Percentiles rank a stretch among this genome's conserved stretches.
Evolutionary conservation across 2,329 filamentous ascomycete species (phyloP).

Genomic region (Dothiorella sarmentorum): DNA sequence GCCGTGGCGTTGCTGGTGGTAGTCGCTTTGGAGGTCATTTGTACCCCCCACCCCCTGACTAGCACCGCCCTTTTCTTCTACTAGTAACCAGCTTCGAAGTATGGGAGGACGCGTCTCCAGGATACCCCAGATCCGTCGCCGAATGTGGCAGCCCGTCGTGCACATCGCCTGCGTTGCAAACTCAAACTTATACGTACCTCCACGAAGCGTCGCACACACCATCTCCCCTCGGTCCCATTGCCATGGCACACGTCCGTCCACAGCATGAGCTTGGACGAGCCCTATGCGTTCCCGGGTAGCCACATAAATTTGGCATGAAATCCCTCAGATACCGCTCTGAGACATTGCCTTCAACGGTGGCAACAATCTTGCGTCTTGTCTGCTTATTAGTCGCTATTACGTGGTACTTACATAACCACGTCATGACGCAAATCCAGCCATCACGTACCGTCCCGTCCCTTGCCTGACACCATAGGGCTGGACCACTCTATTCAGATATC

Average conservation of each 20-base stretch:
- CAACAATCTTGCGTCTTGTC: not conserved
- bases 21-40: not conserved
- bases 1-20: not conserved
- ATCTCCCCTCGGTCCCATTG: not conserved
- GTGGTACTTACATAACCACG: not conserved
- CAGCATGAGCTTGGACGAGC: not conserved
- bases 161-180: not conserved
- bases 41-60: not conserved
- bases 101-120: not conserved
- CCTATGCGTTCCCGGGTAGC: not conserved
- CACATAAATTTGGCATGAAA: not conserved
- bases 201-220: not conserved
- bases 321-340: not conserved
- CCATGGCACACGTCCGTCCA: not conserved
- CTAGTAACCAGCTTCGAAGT: not conserved
- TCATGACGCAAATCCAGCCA: not conserved
- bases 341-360: not conserved
- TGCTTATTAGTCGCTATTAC: not conserved
- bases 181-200: not conserved
- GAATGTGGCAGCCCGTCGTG: not conserved
- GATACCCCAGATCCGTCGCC: constrained; percentile 7
- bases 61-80: not conserved
- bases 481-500: not conserved
- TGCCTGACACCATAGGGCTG: not conserved
- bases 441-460: not conserved